Evolutionary conservation across 2,329 filamentous ascomycete genomes (phyloP), one percentile per base, ranked within the genome.

Genomic region (Trichoderma sp.): DNA sequence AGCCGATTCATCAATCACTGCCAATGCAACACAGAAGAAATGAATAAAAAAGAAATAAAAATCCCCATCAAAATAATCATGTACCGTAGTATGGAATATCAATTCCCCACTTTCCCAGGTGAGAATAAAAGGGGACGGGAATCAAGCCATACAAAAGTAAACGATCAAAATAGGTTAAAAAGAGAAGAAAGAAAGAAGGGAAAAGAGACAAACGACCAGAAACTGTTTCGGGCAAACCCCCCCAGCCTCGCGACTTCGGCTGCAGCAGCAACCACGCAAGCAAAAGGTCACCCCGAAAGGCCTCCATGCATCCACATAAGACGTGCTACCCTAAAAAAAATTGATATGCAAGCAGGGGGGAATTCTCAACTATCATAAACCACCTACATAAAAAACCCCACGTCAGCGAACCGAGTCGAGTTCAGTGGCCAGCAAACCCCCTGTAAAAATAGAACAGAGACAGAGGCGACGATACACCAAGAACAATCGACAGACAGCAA

Each of bases 221-320:
- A 47, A 32, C 43, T 21, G 39, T 32, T 30, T 64, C 61, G 39
- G 61, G 18, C 43, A 11, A 39, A 39, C 6, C 24, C 51, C 43
- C 67, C 67, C 67, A 70, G 67, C 67, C 67, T 70, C 67, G 67
- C 67, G 56, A 70, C 53, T 69, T 47, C 24, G 34, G 26, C 34
- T 21, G 34, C 47, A 56, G 63, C 47, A 53, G 34, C 47, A 21
- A 34, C n/a, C 32, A 56, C 12, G 63, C n/a, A 57, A 21, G 15
- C 47, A 64, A 34, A 34, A 64, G 61, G 57, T 61, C 57, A 61
- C 57, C 57, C 57, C 26, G n/a, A 60, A 60, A 34, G 24, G 32
- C 26, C 57, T 51, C 18, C 56, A n/a, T 60, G 28, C 57, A 61
- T 32, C 57, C 57, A 34, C 57, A 36, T 36, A 43, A 43, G n/a